Base-by-base conservation (phyloP, 202 grass and related monocot species). In the Cymbopogon flexuosus region DNA sequence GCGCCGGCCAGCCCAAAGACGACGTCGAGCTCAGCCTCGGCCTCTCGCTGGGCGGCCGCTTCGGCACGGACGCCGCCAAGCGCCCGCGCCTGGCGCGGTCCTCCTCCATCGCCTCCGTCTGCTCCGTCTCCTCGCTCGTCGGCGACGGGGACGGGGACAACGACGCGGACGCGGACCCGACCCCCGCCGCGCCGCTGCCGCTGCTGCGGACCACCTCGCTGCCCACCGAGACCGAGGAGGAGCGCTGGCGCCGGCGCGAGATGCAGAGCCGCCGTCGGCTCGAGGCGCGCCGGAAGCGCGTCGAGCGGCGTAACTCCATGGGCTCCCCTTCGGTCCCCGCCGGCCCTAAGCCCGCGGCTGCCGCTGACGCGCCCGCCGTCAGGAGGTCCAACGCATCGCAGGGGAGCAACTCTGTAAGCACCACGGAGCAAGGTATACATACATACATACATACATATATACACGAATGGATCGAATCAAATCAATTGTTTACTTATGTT, bases 1-100 rank as follows among this genome's bases (percentile, higher is more conserved):
- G 77, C 65, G 73, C 54, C 64, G 85, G 75, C 62, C 83, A 89
- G 37, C 58, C 89, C 5, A 6, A 5, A 4, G 94, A 86, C 71
- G 86, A 94, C 78, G 66, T 97, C 59, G 94, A 97, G 80, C 89
- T 97, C 8, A 90, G 88, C 85, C 84, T 94, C 12, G 91, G 87
- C 22, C 88, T 94, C 11, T 97, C 94, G 2, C 78, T 93, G 0
- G 88, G 90, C 47, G 94, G 91, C 58, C 78, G 79, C 33, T 94
- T 97, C 67, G 89, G 89, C 29, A 65, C 70, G 21, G 89, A 86
- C 24, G 46, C 10, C 23, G 71, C 72, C 61, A 89, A 89, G 77
- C 58, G 68, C 10, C 47, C 10, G 47, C 60, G 85, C 58, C 84
- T 97, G 7, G 76, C 73, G 30, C 89, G 94, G 35, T 88, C 94